Conservation (phyloP, 108 stramenopile genomes). For the Nannochloropsis gaditana region DNA sequence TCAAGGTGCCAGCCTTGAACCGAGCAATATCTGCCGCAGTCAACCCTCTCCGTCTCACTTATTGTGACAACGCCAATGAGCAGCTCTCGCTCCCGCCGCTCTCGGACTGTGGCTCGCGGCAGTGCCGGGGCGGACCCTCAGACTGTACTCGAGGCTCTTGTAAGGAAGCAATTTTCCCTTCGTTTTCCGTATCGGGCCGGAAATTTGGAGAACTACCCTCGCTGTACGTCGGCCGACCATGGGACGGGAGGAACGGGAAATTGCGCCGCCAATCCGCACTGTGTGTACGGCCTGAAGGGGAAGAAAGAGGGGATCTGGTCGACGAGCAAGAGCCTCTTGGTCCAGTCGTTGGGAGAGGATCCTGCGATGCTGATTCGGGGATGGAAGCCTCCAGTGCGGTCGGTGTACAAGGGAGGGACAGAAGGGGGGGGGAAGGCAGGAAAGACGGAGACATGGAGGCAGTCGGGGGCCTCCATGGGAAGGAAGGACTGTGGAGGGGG, state of each 20-base stretch:
- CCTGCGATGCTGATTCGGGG: slow-evolving; percentile 23
- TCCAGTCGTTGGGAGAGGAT: slow-evolving; percentile 36
- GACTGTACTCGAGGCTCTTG: neutral
- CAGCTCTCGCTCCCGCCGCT: neutral
- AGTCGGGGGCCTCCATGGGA: neutral
- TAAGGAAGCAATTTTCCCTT: neutral
- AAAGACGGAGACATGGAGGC: no score
- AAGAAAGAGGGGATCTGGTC: slow-evolving; percentile 34
- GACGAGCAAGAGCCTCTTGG: neutral
- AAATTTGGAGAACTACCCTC: slow-evolving; percentile 26
- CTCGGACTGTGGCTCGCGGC: neutral
- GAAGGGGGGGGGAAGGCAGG: neutral
- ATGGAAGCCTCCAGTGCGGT: neutral
- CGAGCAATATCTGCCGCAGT: no score
- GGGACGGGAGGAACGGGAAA: slow-evolving; percentile 34
- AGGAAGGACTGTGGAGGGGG: neutral
- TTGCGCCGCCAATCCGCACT: slow-evolving; percentile 33
- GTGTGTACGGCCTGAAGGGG: slow-evolving; percentile 43
- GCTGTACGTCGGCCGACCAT: slow-evolving; percentile 20
- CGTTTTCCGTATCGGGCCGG: slow-evolving; percentile 31
- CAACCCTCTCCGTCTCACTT: no score
- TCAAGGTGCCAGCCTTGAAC: no score
- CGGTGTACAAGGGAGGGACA: neutral
- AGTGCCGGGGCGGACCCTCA: neutral
- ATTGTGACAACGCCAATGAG: no score